A percentile compares a stretch with the other conserved stretches of the same genome.
phyloP scores from a whole-genome alignment of 2,329 filamentous ascomycete species.

The Stachybotrys chlorohalonatus region DNA sequence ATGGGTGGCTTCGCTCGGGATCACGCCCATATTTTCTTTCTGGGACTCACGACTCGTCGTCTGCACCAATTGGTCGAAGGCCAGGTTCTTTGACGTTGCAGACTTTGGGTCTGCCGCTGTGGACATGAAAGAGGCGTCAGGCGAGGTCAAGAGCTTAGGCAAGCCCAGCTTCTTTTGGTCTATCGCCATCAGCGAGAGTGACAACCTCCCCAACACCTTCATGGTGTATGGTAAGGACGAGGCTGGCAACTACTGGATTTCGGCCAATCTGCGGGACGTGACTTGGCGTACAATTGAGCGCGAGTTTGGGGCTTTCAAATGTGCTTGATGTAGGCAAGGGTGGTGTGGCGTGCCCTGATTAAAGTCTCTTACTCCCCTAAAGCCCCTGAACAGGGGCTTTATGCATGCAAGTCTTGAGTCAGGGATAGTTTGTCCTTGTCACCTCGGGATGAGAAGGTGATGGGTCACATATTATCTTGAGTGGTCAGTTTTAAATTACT shows the following conservation, averaged over 20 bases:
- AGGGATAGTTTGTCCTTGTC: too few species aligned
- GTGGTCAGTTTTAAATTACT: too few species aligned
- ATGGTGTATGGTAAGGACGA: not conserved
- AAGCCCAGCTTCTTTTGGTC: not conserved
- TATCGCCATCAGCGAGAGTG: not conserved
- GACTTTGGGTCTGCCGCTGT: not conserved
- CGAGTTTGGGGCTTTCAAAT: not conserved
- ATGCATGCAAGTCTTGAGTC: too few species aligned
- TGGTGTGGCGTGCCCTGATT: too few species aligned
- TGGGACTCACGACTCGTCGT: not conserved
- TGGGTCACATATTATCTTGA: too few species aligned
- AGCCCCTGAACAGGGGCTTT: too few species aligned
- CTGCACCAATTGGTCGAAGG: not conserved
- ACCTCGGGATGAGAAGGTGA: too few species aligned
- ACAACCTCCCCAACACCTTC: not conserved
- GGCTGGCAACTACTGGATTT: not conserved
- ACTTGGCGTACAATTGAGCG: not conserved
- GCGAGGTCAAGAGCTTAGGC: not conserved
- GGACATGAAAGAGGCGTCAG: not conserved
- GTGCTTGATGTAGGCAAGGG: too few species aligned
- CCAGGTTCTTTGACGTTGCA: not conserved
- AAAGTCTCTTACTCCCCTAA: too few species aligned
- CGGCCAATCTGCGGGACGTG: not conserved
- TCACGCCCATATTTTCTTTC: not conserved
- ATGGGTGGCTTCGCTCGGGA: not conserved